phyloP scores from a whole-genome alignment of 1,284 basidiomycete genomes.

The Ustilago xerochloae region DNA sequence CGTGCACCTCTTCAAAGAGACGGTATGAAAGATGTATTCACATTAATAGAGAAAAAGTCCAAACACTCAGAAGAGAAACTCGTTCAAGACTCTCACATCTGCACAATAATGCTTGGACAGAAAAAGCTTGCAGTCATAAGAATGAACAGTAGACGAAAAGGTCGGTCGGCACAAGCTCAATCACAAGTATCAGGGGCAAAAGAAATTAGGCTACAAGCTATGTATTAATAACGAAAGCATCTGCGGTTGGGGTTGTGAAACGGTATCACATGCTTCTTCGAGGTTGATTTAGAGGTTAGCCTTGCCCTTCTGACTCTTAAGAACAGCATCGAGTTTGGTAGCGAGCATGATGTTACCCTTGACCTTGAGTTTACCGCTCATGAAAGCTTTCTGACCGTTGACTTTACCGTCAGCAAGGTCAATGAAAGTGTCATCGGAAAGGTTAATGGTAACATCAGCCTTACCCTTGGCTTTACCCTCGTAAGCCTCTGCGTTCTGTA shows the following conservation, averaged over 20 bases:
- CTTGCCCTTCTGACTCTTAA: constrained; percentile 65
- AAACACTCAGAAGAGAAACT: no score
- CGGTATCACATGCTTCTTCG: no score
- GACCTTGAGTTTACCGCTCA: constrained; percentile 66
- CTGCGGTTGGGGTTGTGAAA: not conserved
- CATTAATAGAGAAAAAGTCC: no score
- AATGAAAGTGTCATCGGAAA: constrained; percentile 65
- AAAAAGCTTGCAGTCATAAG: no score
- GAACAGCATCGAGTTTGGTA: constrained; percentile 64
- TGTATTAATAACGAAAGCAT: not conserved
- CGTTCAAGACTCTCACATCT: no score
- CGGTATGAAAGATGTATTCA: no score
- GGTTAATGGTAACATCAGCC: constrained; percentile 68
- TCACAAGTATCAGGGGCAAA: no score
- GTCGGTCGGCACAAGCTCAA: no score
- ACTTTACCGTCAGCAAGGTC: constrained; percentile 68
- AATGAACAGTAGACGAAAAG: no score
- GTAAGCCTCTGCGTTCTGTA: constrained; percentile 63
- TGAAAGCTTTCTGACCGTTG: constrained; percentile 69
- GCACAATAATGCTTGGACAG: no score
- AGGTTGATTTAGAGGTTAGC: no score
- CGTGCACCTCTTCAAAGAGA: no score
- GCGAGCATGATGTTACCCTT: constrained; percentile 68
- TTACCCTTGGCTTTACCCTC: constrained; percentile 68
- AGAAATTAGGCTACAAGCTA: not conserved